Evolutionary conservation across 352 stramenopile species (phyloP), one percentile per base, ranked within the genome.

Genomic region (Globisporangium apiculatum): DNA sequence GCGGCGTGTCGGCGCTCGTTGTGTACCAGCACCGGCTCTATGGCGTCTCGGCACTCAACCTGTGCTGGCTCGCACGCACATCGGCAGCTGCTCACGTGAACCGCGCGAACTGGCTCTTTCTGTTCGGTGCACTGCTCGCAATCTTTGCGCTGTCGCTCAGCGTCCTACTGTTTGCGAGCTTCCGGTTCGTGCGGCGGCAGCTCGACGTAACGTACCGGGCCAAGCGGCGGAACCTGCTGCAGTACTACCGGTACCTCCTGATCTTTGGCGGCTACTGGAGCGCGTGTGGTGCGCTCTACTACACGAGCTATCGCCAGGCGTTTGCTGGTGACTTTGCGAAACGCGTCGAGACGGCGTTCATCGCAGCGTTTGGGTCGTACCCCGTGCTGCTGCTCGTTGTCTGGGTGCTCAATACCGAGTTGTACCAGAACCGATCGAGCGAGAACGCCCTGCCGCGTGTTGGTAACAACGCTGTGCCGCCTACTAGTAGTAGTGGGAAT

Each of bases 241-340:
- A 94, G 66, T 94, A 94, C 58, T 94, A 92, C 51, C 84, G 84
- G 17, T 94, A 94, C 53, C 52, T 91, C 45, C 61, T 94, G 42
- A 75, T 91, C 47, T 94, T 80, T 57, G 79, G 73, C 4, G 71
- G 63, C 9, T 84, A 90, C 63, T 94, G 84, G 84, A 60, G 69
- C 1, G 63, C 80, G 10, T 91, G 81, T 53, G 84, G 66, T 0
- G 65, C 63, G 3, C 66, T 94, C 18, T 94, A 94, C 53, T 92
- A 89, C 58, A 73, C 71, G 24, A 79, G 76, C 50, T 91, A 94
- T 58, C 66, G 69, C 51, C 66, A 89, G 57, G 46, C 59, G 4
- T 94, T 91, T 57, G 61, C 82, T 31, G 84, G 84, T 14, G 60
- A 64, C 5, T 66, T 86, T 51, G 80, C 76, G 9, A 75, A 74